Conservation (phyloP, 2,329 filamentous ascomycete species). For the Emmonsia crescens region DNA sequence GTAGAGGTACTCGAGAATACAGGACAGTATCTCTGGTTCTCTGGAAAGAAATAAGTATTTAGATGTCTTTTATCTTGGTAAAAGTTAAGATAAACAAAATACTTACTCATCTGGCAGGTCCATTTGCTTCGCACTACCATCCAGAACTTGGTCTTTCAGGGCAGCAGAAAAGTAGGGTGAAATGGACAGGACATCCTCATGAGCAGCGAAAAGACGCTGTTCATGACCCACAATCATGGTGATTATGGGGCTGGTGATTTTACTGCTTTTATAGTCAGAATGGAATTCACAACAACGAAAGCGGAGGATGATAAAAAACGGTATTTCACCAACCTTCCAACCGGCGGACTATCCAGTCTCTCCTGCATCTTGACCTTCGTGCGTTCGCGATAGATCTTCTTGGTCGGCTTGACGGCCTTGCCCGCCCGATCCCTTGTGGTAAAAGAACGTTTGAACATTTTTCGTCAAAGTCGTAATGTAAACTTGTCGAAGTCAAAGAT, state of each 20-base stretch:
- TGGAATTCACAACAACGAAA: neutral
- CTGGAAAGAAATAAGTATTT: slow-evolving; percentile 41
- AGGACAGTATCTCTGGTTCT: slow-evolving; percentile 88
- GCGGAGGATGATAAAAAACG: neutral
- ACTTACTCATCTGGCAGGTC: slow-evolving; percentile 54
- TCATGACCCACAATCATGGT: slow-evolving; percentile 76
- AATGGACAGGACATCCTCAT: slow-evolving; percentile 80
- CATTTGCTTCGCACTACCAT: slow-evolving; percentile 62
- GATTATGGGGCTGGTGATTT: slow-evolving; percentile 62
- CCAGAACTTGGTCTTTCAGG: slow-evolving; percentile 61
- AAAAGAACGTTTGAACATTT: slow-evolving; percentile 91
- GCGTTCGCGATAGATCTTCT: slow-evolving; percentile 66
- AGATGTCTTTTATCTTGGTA: neutral
- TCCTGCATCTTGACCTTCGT: slow-evolving; percentile 80
- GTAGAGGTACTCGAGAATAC: slow-evolving; percentile 92
- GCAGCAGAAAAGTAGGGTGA: slow-evolving; percentile 73
- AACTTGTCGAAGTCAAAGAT: slow-evolving; percentile 19
- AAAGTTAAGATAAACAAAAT: neutral
- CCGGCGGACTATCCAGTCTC: slow-evolving; percentile 55
- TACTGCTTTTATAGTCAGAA: slow-evolving; percentile 20
- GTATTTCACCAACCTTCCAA: slow-evolving; percentile 36
- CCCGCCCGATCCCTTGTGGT: slow-evolving; percentile 73
- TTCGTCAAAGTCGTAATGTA: slow-evolving; percentile 31
- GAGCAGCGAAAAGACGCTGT: slow-evolving; percentile 83
- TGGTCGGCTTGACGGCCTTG: slow-evolving; percentile 69